Evolutionary conservation across 2,329 filamentous ascomycete genomes (phyloP), one percentile per base, ranked within the genome.

Genomic region (Nigrograna mackinnonii): DNA sequence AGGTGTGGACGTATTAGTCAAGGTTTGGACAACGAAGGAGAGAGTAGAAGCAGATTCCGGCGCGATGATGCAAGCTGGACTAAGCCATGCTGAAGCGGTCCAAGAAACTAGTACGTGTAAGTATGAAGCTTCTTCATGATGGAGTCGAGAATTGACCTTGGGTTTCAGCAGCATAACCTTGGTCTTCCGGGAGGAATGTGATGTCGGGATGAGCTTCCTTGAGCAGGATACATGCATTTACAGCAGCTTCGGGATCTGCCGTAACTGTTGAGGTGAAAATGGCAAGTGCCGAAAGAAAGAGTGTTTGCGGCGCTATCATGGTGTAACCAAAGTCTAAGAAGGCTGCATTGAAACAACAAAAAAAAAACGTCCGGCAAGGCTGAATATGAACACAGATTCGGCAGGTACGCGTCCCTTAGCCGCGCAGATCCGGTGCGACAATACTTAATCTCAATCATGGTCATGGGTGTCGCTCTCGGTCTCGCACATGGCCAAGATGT

Each of bases 11-110:
- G 13, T 37, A 38, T 22, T 47, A 3, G 52, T 46, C 13, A 59
- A 44, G 18, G 52, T 52, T 6, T 35, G 42, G 4, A 55, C 7
- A 58, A 52, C 1, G 48, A 49, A 7, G 43, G 57, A 54, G 14
- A 62, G 37, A 7, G 56, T 33, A 24, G 48, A 19, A 7, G 53
- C 52, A 36, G 38, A 35, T 22, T 14, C 16, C 5, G 57, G 55
- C 3, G 45, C 49, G 33, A 57, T 53, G 12, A 57, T 35, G 30
- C 56, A 59, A 4, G 54, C 53, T 3, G 56, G 55, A 4, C 24
- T 36, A 2, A 46, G 44, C 52, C 50, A 54, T 43, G 14, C 46
- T 43, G 31, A 12, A 3, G 31, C 31, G 9, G 31, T 33, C 31
- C 31, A 33, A 9, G 31, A 33, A 14, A 37, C 38, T 28, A 28